phyloP scores from a whole-genome alignment of 768 basidiomycete species.

The Mycena floridula region DNA sequence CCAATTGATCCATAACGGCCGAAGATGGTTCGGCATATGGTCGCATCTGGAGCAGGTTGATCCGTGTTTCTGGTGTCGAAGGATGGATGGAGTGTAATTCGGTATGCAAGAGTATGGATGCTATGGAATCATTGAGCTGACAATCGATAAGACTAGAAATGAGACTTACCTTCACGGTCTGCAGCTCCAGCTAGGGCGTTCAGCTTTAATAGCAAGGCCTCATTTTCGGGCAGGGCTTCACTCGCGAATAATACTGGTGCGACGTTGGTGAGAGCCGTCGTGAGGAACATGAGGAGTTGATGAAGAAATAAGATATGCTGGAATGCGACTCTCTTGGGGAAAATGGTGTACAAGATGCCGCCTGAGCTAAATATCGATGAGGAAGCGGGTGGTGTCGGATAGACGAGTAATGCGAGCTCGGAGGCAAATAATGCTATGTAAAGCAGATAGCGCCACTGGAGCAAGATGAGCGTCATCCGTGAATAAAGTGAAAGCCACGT shows the following conservation, averaged over 20 bases:
- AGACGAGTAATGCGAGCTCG: slow-evolving; percentile 62
- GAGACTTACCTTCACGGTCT: slow-evolving; percentile 47
- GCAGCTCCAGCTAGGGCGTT: slow-evolving; percentile 34
- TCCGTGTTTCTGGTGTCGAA: slow-evolving; percentile 20
- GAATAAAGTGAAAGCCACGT: slow-evolving; percentile 21
- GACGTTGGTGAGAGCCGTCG: slow-evolving; percentile 65
- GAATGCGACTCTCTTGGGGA: slow-evolving; percentile 63
- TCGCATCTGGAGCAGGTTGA: slow-evolving; percentile 31
- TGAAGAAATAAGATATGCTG: slow-evolving; percentile 78
- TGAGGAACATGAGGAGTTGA: slow-evolving; percentile 69
- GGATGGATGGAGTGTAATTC: slow-evolving; percentile 49
- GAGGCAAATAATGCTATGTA: slow-evolving; percentile 53
- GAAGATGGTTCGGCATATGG: slow-evolving; percentile 25
- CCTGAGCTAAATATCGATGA: slow-evolving; percentile 14
- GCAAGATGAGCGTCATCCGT: slow-evolving; percentile 5
- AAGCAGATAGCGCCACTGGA: slow-evolving; percentile 77
- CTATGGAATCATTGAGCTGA: slow-evolving; percentile 19
- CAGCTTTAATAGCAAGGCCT: slow-evolving; percentile 39
- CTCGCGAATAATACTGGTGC: slow-evolving; percentile 60
- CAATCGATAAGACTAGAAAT: not conserved
- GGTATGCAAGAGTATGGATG: slow-evolving; percentile 45
- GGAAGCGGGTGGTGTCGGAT: slow-evolving; percentile 39
- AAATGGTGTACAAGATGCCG: slow-evolving; percentile 32
- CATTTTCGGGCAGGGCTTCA: slow-evolving; percentile 23
- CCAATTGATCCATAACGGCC: slow-evolving; percentile 34